Evolutionary conservation across 768 basidiomycete genomes (phyloP).

Genomic region (Dioszegia crocea): DNA sequence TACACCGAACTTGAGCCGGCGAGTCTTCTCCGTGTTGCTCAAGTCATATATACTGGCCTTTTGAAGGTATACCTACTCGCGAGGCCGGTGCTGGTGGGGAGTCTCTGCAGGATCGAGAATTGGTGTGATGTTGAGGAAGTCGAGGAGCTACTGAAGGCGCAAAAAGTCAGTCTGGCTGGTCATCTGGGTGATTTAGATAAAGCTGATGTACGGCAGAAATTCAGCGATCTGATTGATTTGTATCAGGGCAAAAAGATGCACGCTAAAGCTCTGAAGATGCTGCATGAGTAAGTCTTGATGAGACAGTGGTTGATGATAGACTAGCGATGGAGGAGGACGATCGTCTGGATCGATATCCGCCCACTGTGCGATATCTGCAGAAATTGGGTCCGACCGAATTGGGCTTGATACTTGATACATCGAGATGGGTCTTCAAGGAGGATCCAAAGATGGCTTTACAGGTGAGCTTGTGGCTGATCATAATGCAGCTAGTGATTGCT

Average conservation of each 20-base stretch:
- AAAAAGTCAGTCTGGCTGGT: constrained; percentile 61
- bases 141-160: constrained; percentile 74
- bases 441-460: constrained; percentile 72
- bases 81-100: constrained; percentile 73
- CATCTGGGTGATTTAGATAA: no score
- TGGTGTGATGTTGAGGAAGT: constrained; percentile 97
- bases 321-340: constrained; percentile 74
- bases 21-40: constrained; percentile 79
- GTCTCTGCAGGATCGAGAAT: constrained; percentile 82
- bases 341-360: constrained; percentile 69
- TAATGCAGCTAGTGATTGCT: neutral
- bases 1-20: constrained; percentile 70
- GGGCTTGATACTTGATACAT: constrained; percentile 71
- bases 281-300: constrained; percentile 65
- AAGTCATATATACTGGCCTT: constrained; percentile 90
- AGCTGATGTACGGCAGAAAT: no score
- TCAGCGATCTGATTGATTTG: constrained; percentile 78
- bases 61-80: constrained; percentile 87
- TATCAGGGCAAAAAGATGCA: constrained; percentile 98
- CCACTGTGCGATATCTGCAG: constrained; percentile 84
- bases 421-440: constrained; percentile 78
- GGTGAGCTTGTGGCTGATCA: constrained; percentile 54
- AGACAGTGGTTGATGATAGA: constrained; percentile 52
- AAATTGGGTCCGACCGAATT: constrained; percentile 80
- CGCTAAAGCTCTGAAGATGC: constrained; percentile 70